These are phyloP conservation scores for Dalbergia cochinchinensis DNA, from an alignment of 306 rosid genomes.

Conservation along the genomic window DNA sequence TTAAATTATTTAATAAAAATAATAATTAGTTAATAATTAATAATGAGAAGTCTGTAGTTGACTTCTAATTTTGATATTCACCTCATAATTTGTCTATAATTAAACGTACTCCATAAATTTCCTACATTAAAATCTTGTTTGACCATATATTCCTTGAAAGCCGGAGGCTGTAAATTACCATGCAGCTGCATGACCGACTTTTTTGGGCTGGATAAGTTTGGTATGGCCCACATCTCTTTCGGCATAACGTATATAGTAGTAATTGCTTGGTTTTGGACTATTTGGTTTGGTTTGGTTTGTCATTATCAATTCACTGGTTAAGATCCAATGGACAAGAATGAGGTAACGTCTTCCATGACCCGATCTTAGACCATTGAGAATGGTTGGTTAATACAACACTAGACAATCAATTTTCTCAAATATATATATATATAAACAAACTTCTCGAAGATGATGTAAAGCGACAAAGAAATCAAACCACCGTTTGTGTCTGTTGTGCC, in stretches of 20 bases:
- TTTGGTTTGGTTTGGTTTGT: not conserved
- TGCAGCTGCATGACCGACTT: conserved; percentile 7
- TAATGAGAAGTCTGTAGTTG: too few species aligned
- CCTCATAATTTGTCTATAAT: not conserved
- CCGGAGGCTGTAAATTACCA: conserved; percentile 11
- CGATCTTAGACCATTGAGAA: not conserved
- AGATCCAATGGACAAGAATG: not conserved
- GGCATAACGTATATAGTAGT: not conserved
- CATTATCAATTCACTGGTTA: not conserved
- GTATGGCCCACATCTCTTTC: not conserved
- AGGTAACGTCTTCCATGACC: not conserved
- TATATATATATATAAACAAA: too few species aligned
- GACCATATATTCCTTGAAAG: conserved; percentile 2
- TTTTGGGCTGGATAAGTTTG: not conserved
- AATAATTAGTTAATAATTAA: too few species aligned
- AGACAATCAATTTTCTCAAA: too few species aligned
- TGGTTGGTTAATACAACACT: not conserved
- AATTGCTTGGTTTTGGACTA: conserved; percentile 9
- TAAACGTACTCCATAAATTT: not conserved
- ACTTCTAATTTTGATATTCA: too few species aligned
- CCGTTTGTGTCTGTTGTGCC: not conserved
- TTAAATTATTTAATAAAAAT: too few species aligned
- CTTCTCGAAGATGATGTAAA: not conserved
- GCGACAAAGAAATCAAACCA: not conserved
- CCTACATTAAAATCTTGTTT: not conserved